Base-by-base conservation (phyloP, 352 stramenopile species). In the Pythium dissotocum region DNA sequence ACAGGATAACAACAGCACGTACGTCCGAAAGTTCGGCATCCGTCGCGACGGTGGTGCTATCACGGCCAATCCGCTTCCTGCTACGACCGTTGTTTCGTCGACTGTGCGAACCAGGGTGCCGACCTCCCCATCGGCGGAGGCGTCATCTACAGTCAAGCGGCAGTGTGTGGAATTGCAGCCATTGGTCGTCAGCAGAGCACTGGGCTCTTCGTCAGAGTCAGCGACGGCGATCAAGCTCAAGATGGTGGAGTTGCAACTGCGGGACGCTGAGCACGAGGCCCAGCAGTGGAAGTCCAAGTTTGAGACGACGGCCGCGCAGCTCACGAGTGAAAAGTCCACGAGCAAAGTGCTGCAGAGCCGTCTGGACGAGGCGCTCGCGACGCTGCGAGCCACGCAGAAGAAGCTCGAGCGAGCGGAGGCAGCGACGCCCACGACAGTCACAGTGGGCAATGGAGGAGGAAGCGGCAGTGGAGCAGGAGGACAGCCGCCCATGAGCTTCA, bases 401-500 rank as follows among this genome's bases (percentile, higher is more conserved):
- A 38, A 72, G 9, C 40, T 70, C 0, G 46, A 68, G 33, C 36
- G 40, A 4, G 38, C 35, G 0, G 49, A 63, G 36, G 6, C 24
- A 49, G 16, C 40, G 40, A n/a, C 7, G 13, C 40, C 40, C 4
- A 13, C 13, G 40, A 49, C 18, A 8, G 40, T 49, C 14, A 4
- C 14, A 54, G n/a, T 32, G 61, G 33, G 59, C 62, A 32, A 57
- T 62, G n/a, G 53, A 58, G 14, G 30, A 64, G 32, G 58, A 51
- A 24, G 21, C 21, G 21, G 21, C 21, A 24, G 21, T 24, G 49
- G 49, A 56, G 14, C 13, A 56, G n/a, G 49, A 33, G 26, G 49
- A 33, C 35, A 40, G 9, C 6, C 13, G 40, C 40, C 53, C 28
- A 14, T 63, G 36, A 58, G 36, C 9, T 69, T 69, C 56, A 63